These are phyloP conservation scores for Lumnitzera racemosa DNA, from an alignment of 345 rosid genomes.

Conservation along the genomic window DNA sequence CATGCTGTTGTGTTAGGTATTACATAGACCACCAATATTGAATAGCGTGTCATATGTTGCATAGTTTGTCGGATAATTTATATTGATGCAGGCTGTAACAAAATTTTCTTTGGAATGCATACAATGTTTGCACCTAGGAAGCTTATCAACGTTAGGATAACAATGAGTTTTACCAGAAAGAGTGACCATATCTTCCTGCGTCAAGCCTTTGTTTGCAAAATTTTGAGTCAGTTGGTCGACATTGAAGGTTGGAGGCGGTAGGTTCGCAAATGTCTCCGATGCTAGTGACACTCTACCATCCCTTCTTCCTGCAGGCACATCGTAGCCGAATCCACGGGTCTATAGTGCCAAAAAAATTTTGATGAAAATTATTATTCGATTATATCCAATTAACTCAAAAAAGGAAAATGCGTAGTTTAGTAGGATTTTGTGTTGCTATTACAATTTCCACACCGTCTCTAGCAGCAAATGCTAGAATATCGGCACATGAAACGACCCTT, in stretches of 20 bases:
- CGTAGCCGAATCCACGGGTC: conserved; percentile 41
- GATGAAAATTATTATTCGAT: no score
- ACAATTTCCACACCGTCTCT: conserved; percentile 41
- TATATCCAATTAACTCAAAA: no score
- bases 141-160: background rate
- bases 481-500: conserved; percentile 56
- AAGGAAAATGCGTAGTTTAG: background rate
- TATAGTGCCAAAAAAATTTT: background rate
- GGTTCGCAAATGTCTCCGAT: conserved; percentile 29
- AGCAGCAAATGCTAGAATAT: conserved; percentile 47
- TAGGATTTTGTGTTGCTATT: background rate
- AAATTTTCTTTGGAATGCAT: no score
- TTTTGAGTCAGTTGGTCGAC: conserved; percentile 23
- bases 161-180: conserved; percentile 27
- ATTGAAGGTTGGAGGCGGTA: conserved; percentile 37
- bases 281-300: conserved; percentile 44
- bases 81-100: no score
- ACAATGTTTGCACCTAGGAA: no score
- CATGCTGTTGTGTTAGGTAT: no score
- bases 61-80: no score
- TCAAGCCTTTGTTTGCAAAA: conserved; percentile 22
- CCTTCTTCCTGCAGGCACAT: conserved; percentile 55
- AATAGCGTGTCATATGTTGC: no score
- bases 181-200: conserved; percentile 47
- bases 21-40: no score